Conservation (phyloP, 2,329 filamentous ascomycete species). For the Pseudogymnoascus sp. region DNA sequence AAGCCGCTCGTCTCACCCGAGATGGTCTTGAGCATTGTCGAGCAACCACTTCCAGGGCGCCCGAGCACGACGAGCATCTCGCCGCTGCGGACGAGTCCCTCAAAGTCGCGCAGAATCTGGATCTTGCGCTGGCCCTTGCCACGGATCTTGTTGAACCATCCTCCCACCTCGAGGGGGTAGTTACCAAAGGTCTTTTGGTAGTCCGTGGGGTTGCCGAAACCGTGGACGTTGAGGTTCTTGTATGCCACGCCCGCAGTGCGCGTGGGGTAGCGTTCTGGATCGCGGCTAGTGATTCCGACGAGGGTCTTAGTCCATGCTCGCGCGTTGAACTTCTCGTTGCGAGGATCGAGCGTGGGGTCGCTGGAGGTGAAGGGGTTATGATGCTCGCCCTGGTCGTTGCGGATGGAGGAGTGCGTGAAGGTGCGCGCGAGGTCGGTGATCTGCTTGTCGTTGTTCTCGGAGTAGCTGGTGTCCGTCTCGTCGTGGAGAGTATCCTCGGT, state of each 20-base stretch:
- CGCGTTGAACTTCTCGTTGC: slow-evolving; percentile 44
- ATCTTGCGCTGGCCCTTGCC: slow-evolving; percentile 41
- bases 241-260: slow-evolving; percentile 57
- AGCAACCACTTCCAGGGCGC: slow-evolving; percentile 54
- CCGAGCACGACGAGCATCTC: slow-evolving; percentile 64
- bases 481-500: background rate
- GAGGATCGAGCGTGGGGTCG: slow-evolving; percentile 46
- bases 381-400: slow-evolving; percentile 17
- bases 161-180: slow-evolving; percentile 44
- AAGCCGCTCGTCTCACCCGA: slow-evolving; percentile 47
- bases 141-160: slow-evolving; percentile 40
- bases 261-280: slow-evolving; percentile 45
- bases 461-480: background rate
- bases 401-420: slow-evolving; percentile 21
- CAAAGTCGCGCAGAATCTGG: slow-evolving; percentile 53
- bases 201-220: slow-evolving; percentile 59
- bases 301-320: slow-evolving; percentile 54
- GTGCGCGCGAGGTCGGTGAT: slow-evolving; percentile 20
- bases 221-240: slow-evolving; percentile 60
- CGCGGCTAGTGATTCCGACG: slow-evolving; percentile 37
- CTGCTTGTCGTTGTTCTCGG: slow-evolving; percentile 10
- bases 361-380: slow-evolving; percentile 44
- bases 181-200: slow-evolving; percentile 62
- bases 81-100: slow-evolving; percentile 54
- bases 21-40: slow-evolving; percentile 54